phyloP scores from a whole-genome alignment of 371 early-diverging fungal genomes.

The Rhizomucor pusillus region DNA sequence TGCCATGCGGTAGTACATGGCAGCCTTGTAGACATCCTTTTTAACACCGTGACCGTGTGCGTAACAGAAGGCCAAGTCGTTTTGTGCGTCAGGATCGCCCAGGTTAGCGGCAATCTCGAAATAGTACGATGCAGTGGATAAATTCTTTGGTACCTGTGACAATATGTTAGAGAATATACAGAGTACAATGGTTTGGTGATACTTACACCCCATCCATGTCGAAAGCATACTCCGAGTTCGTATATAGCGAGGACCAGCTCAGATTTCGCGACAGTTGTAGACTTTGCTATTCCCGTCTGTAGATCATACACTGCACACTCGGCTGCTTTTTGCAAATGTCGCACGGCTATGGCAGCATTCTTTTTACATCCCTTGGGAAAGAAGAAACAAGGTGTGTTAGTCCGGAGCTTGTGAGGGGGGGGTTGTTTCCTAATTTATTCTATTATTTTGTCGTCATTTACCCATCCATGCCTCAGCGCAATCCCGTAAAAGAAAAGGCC shows the following conservation, averaged over 20 bases:
- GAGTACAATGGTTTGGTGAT: too few relatives aligned
- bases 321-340: slow-evolving; percentile 78
- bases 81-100: slow-evolving; percentile 90
- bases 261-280: slow-evolving; percentile 36
- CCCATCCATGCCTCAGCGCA: slow-evolving; percentile 90
- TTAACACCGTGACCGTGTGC: slow-evolving; percentile 83
- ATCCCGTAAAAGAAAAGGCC: slow-evolving; percentile 90
- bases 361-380: slow-evolving; percentile 60
- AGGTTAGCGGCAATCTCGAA: slow-evolving; percentile 87
- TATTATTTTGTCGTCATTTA: too few relatives aligned
- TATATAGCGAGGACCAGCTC: slow-evolving; percentile 79
- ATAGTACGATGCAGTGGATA: slow-evolving; percentile 82
- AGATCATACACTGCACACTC: slow-evolving; percentile 53
- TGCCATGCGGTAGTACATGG: slow-evolving; percentile 88
- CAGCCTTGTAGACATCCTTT: slow-evolving; percentile 77
- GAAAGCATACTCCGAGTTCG: slow-evolving; percentile 82
- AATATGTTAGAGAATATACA: too few relatives aligned
- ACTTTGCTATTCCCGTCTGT: slow-evolving; percentile 14
- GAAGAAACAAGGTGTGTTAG: too few relatives aligned
- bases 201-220: slow-evolving; percentile 91
- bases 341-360: slow-evolving; percentile 63
- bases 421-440: too few relatives aligned
- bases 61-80: slow-evolving; percentile 82
- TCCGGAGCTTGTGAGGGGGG: background rate
- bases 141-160: slow-evolving; percentile 64